Evolutionary conservation across 805 yeast genomes (phyloP), one percentile per base, ranked within the genome.

Genomic region (Zygosaccharomyces kombuchaensis): DNA sequence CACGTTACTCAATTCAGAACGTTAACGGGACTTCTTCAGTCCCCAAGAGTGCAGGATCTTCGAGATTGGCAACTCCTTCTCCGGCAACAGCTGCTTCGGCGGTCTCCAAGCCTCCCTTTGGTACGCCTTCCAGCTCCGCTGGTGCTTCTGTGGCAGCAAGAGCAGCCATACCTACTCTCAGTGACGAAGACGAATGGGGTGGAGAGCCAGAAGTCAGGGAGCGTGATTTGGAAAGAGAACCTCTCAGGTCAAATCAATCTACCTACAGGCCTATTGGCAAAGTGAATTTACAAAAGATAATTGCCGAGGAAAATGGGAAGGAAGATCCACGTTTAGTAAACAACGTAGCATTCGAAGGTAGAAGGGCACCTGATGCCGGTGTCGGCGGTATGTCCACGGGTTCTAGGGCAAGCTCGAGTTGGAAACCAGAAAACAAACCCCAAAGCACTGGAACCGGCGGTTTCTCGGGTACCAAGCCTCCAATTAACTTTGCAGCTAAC

Each of bases 1-100:
- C 99, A 13, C 82, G 96, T 61, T 93, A 93, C 69, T 82, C 93
- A 4, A 77, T 79, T 45, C 87, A 80, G 43, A 38, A 23, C 16
- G 17, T 30, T 9, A 60, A 66, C 4, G 46, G 68, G n/a, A 32
- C 52, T 23, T 46, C 51, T n/a, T 51, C 60, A 8, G 34, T 59
- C 26, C 46, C 52, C 25, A 63, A 44, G 56, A 61, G 54, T 46
- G 64, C 66, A 44, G 52, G 56, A 23, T 51, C 54, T 21, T 52
- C 68, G 48, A 54, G 46, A 17, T 47, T 34, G 12, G 34, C 51
- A 13, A 25, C 55, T 19, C 54, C 62, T 9, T 34, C 50, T 30
- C 56, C 55, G 38, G 49, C 47, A 36, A 54, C 60, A 10, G 51
- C 47, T 25, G 31, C 21, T 3, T 19, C 21, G 21, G 21, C 43